Evolutionary conservation across 352 stramenopile genomes (phyloP), one percentile per base, ranked within the genome.

Genomic region (Phytophthora podocarpi): DNA sequence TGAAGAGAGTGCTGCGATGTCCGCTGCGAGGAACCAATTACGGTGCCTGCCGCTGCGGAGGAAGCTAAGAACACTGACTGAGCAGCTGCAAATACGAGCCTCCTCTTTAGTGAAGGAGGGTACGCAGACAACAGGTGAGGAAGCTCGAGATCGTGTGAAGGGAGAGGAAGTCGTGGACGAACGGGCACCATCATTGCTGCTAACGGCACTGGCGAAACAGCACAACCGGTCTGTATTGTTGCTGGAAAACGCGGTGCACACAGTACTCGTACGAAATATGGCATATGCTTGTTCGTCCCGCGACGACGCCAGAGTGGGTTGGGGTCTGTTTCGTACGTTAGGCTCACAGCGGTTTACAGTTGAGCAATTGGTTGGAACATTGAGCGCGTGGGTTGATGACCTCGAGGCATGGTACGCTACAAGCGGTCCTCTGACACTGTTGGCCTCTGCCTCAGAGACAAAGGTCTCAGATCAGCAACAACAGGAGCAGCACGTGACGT

Each of bases 141-240:
- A 46, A 15, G 21, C 0, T 45, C 41, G 1, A 50, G 15, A 40
- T 3, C 31, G 8, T 48, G 23, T 13, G 20, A 36, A 47, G 10
- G 20, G 41, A 52, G 51, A 42, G 7, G 43, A 37, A 11, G 28
- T 15, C 3, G 23, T 37, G 10, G 46, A 72, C 1, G 21, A 61
- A 15, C 43, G 67, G 26, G 35, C 72, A 16, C 82, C 82, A 31
- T 91, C 82, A 16, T 59, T 91, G 15, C 58, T 91, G 24, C 64
- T 87, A 11, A 84, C 80, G 3, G 65, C 80, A 11, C 59, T 91
- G 3, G 16, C 45, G 0, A 89, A 90, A 45, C 78, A 80, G 4
- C 78, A 76, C 43, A 72, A 74, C 8, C 39, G 78, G 4, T 53
- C 54, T 46, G 37, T 41, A 0, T 27, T 89, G 15, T 26, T 79